Base-by-base conservation (phyloP, 805 yeast genomes). In the Myxozyma neglecta region DNA sequence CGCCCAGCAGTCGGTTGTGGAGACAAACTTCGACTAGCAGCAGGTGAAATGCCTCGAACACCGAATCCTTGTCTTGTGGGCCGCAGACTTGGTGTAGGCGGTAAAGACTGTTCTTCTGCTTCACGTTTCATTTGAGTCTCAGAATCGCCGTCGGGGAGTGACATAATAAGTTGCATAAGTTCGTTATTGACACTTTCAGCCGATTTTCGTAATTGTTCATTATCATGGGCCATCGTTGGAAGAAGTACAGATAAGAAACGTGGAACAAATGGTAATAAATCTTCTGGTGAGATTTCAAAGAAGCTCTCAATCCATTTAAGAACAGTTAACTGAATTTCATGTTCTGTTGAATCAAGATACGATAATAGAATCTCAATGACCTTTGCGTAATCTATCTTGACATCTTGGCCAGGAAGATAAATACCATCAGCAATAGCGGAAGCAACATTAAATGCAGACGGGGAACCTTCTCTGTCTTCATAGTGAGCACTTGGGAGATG, bases 361-460 rank as follows among this genome's bases (percentile, higher is more conserved):
- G 90, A 83, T n/a, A 93, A 83, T 53, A 94, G 74, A 45, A 93
- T 90, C 53, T 87, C 90, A 40, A 91, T 86, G 48, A 93, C 86
- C 66, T 85, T 87, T 5, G 93, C 84, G 69, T 85, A 89, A 74
- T 91, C 93, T 37, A 93, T 80, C 60, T 82, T 84, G 20, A 91
- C 85, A 71, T 92, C 96, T 72, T 91, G 97, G 3, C 91, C 90
- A 0, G 88, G 85, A 9, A 83, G 78, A 70, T 88, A 85, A 14
- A 83, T 71, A 6, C 82, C 88, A 29, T 85, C 87, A 53, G 81
- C 79, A 10, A 59, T 59, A 6, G 66, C 58, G 29, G 56, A 44
- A n/a, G 61, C 60, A 51, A 61, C 42, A 16, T 46, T 56, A 37
- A 24, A 34, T 13, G 46, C 35, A 8, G 51, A 32, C 8, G 40